phyloP scores from a whole-genome alignment of 306 rosid genomes.

The Herpetospermum pedunculosum region DNA sequence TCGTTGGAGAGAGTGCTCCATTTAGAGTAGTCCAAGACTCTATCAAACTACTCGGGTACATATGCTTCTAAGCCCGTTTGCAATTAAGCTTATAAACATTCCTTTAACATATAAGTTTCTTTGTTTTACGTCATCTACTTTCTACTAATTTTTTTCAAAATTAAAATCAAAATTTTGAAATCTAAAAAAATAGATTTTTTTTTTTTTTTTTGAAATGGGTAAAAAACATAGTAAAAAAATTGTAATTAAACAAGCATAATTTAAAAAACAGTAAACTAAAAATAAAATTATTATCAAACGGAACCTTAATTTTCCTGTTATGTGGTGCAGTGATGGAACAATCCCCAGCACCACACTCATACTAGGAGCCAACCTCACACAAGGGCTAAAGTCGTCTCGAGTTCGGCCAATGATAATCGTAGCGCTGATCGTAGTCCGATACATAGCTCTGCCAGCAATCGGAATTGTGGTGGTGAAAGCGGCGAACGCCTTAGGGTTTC shows the following conservation, averaged over 20 bases:
- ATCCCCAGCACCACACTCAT: constrained; percentile 82
- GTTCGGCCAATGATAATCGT: constrained; percentile 25
- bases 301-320: no score
- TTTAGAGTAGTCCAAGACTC: constrained; percentile 56
- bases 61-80: constrained; percentile 19
- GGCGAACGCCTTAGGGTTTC: constrained; percentile 39
- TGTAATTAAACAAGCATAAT: no score
- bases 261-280: no score
- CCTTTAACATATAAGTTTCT: no score
- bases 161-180: no score
- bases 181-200: no score
- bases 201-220: no score
- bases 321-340: constrained; percentile 75
- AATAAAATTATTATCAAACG: no score
- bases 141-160: no score
- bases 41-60: constrained; percentile 53
- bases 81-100: no score
- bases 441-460: constrained; percentile 42
- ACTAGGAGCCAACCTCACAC: constrained; percentile 77
- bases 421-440: constrained; percentile 24
- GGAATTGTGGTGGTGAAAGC: constrained; percentile 53
- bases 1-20: constrained; percentile 65
- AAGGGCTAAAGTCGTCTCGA: constrained; percentile 56
- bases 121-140: no score
- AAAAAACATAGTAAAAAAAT: no score